Percentiles rank a stretch among this genome's conserved stretches.
phyloP scores from a whole-genome alignment of 2,329 filamentous ascomycete species.

The Diaporthe sp. region DNA sequence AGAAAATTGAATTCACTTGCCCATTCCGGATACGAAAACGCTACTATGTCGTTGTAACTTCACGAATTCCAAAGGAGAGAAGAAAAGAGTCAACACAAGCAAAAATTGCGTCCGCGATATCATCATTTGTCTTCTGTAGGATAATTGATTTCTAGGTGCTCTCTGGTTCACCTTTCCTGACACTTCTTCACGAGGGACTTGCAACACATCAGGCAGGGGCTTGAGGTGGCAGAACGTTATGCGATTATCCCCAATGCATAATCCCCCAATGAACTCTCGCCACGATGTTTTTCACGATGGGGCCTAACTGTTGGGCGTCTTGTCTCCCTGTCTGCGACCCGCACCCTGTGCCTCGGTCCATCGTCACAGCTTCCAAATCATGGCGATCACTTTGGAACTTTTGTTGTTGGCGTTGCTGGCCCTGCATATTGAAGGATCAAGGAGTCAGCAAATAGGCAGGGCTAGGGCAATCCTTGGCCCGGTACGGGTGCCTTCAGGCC shows the following conservation, averaged over 20 bases:
- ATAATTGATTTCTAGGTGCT: background rate
- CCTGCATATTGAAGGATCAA: background rate
- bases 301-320: background rate
- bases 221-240: background rate
- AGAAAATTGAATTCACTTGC: background rate
- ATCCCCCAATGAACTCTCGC: background rate
- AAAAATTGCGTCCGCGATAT: background rate
- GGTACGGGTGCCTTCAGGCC: too few species aligned
- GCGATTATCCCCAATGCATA: background rate
- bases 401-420: background rate
- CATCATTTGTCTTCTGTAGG: background rate
- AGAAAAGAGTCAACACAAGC: background rate
- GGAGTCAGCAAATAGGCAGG: background rate
- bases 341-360: background rate
- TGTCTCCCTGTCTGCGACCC: background rate
- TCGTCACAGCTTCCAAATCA: background rate
- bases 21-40: background rate
- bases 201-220: background rate
- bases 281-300: background rate
- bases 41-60: background rate
- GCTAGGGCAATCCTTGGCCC: background rate
- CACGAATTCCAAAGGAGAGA: background rate
- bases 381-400: background rate
- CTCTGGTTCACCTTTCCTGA: background rate
- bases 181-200: background rate